Evolutionary conservation across 2,329 filamentous ascomycete genomes (phyloP).

Genomic region (Grosmannia serpens): DNA sequence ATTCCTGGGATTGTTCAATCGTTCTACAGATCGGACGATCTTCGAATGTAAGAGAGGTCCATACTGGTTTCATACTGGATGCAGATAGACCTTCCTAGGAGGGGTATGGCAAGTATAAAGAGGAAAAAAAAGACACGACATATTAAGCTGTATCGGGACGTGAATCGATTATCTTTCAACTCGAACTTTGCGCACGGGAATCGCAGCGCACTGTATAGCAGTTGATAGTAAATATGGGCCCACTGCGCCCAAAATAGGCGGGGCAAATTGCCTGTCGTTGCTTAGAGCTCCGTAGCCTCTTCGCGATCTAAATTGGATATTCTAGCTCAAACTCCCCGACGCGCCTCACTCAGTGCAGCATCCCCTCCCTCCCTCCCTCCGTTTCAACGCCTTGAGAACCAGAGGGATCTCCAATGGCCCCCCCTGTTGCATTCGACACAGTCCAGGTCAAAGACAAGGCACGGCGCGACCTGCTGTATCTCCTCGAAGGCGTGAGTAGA

Average conservation of each 20-base stretch:
- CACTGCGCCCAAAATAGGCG: neutral
- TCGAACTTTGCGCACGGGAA: too few relatives aligned
- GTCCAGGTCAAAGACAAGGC: conserved; percentile 70
- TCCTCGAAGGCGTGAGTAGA: conserved; percentile 84
- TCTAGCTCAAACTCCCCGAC: neutral
- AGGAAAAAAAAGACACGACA: too few relatives aligned
- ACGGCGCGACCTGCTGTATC: conserved; percentile 76
- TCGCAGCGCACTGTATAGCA: neutral
- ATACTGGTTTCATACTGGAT: too few relatives aligned
- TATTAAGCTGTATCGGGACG: too few relatives aligned
- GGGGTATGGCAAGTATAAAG: too few relatives aligned
- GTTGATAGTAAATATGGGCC: neutral
- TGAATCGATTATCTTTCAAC: too few relatives aligned
- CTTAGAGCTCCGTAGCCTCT: neutral
- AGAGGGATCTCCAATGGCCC: conserved; percentile 44
- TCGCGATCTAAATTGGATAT: neutral
- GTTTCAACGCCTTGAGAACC: neutral
- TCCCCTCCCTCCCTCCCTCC: neutral
- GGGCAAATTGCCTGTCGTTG: neutral
- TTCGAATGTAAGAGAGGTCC: too few relatives aligned
- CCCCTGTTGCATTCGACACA: conserved; percentile 58
- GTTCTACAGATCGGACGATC: too few relatives aligned
- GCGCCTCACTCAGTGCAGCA: neutral
- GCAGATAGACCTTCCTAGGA: too few relatives aligned
- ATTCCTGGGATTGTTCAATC: too few relatives aligned